phyloP scores from a whole-genome alignment of 768 basidiomycete species.

The Lactarius akahatsu region DNA sequence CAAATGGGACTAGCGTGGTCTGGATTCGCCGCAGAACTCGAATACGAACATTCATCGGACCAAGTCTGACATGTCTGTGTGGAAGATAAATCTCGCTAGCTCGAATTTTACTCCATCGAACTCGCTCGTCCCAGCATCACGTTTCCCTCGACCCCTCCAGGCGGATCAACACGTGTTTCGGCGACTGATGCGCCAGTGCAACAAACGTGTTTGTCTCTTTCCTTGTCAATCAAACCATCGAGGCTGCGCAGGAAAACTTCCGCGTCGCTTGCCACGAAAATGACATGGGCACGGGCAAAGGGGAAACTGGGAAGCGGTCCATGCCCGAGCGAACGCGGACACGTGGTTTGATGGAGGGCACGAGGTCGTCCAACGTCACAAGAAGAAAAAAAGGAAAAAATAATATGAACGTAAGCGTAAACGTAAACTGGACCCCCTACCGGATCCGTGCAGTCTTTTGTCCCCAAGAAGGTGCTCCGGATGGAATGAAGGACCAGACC shows the following conservation, averaged over 20 bases:
- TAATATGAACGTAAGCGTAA: neutral
- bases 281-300: neutral
- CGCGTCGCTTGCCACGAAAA: neutral
- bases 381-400: neutral
- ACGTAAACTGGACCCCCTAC: neutral
- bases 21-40: neutral
- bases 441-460: conserved; percentile 9
- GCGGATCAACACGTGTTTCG: conserved; percentile 1
- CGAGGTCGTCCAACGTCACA: conserved; percentile 19
- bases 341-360: conserved; percentile 24
- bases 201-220: neutral
- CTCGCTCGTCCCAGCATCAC: neutral
- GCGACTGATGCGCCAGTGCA: neutral
- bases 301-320: conserved; percentile 5
- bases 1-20: neutral
- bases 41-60: neutral
- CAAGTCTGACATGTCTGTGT: neutral
- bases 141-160: conserved; percentile 5
- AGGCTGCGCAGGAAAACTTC: conserved; percentile 5
- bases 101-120: neutral
- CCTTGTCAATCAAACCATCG: conserved; percentile 4
- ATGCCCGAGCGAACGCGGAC: conserved; percentile 10
- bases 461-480: neutral
- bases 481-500: neutral
- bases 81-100: neutral